Evolutionary conservation across 495 filamentous ascomycete species (phyloP).

Genomic region (Cladorrhinum samala): DNA sequence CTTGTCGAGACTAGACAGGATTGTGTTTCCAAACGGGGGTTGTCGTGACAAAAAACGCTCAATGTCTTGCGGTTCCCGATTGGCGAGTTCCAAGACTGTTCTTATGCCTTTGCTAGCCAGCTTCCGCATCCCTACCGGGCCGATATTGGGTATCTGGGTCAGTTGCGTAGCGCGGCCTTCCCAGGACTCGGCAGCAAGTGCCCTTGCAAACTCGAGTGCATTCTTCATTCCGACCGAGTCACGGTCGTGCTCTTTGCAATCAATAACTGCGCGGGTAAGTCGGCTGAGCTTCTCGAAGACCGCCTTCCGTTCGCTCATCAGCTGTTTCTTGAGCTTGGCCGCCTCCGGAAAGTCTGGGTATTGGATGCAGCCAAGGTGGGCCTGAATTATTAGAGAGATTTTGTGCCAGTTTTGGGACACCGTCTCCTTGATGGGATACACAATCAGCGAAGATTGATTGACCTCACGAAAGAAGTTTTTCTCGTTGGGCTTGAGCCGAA

Average conservation of each 20-base stretch:
- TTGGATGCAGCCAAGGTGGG: conserved; percentile 69
- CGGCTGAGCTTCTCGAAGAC: conserved; percentile 72
- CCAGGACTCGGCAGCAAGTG: conserved; percentile 76
- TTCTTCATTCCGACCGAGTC: conserved; percentile 63
- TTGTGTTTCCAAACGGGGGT: conserved; percentile 72
- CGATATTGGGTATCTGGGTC: conserved; percentile 81
- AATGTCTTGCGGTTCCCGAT: conserved; percentile 61
- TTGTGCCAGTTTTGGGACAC: conserved; percentile 71
- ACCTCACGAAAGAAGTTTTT: conserved; percentile 73
- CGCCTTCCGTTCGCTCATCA: conserved; percentile 60
- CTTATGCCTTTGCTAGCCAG: conserved; percentile 64
- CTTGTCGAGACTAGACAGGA: conserved; percentile 55
- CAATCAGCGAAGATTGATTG: conserved; percentile 66
- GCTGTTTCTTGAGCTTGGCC: conserved; percentile 53
- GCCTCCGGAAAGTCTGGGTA: conserved; percentile 58
- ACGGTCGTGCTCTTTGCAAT: conserved; percentile 64
- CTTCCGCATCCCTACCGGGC: conserved; percentile 70
- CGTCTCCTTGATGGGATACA: conserved; percentile 75
- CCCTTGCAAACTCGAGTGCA: conserved; percentile 72
- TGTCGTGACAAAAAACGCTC: conserved; percentile 73
- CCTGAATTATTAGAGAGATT: conserved; percentile 78
- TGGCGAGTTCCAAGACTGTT: conserved; percentile 64
- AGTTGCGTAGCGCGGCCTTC: conserved; percentile 79
- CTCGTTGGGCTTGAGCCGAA: conserved; percentile 63
- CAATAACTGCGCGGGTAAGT: conserved; percentile 76